Percentiles rank a stretch among this genome's conserved stretches.
phyloP scores from a whole-genome alignment of 2,329 filamentous ascomycete species.

The Calonectria crousiana region DNA sequence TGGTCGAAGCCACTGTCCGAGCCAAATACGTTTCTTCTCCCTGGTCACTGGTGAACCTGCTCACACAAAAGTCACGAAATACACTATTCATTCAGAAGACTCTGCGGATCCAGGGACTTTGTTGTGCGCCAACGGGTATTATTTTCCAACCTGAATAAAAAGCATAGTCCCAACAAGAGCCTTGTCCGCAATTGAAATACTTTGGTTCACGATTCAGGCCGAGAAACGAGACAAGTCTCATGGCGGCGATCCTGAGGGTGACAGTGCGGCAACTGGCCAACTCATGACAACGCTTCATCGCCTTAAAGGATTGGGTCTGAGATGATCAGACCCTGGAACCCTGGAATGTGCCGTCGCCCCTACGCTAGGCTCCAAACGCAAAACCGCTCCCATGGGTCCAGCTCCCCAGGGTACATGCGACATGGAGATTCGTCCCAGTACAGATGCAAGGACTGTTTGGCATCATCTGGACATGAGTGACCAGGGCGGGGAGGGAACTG shows the following conservation, averaged over 20 bases:
- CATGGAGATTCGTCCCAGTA: constrained; percentile 31
- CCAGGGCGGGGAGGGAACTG: constrained; percentile 30
- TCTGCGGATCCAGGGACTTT: background rate
- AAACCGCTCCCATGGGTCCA: constrained; percentile 46
- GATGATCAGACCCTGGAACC: constrained; percentile 43
- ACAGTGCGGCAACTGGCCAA: constrained; percentile 15
- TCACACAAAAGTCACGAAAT: background rate
- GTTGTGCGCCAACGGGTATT: background rate
- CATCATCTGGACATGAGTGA: constrained; percentile 33
- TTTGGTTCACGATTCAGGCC: background rate
- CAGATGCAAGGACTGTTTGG: constrained; percentile 37
- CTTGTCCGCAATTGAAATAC: background rate
- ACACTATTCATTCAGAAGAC: background rate
- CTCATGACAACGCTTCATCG: constrained; percentile 17
- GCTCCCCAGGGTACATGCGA: constrained; percentile 25
- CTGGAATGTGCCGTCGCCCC: constrained; percentile 34
- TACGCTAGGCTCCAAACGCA: constrained; percentile 39
- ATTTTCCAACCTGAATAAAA: background rate
- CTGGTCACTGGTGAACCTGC: background rate
- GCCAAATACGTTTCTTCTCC: constrained; percentile 2
- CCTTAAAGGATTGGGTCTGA: constrained; percentile 32
- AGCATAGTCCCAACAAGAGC: background rate
- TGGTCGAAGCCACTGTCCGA: constrained; percentile 35
- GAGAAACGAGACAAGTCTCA: constrained; percentile 12
- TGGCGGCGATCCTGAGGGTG: constrained; percentile 10